Evolutionary conservation across 495 filamentous ascomycete genomes (phyloP).

Genomic region (Melanomma pulvis-pyrius): DNA sequence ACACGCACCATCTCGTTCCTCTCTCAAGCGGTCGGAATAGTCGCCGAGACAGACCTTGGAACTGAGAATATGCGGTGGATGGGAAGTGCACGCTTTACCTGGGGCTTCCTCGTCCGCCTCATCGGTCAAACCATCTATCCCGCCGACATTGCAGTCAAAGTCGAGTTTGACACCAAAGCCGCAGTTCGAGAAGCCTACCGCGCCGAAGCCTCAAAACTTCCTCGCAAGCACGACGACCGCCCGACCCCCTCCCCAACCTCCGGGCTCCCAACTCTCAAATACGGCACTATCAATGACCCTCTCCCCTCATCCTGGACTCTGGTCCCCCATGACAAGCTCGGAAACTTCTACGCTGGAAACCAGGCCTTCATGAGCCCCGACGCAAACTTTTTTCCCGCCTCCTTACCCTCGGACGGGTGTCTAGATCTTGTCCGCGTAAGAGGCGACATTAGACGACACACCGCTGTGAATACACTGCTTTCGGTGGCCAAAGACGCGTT

Average conservation of each 20-base stretch:
- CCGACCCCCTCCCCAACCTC: constrained; percentile 2
- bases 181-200: constrained; percentile 74
- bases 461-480: constrained; percentile 66
- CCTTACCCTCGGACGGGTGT: constrained; percentile 80
- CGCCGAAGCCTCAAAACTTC: constrained; percentile 49
- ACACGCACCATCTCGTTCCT: constrained; percentile 79
- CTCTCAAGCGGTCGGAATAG: constrained; percentile 85
- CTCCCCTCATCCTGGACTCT: constrained; percentile 76
- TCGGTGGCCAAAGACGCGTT: constrained; percentile 71
- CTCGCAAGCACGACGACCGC: constrained; percentile 25
- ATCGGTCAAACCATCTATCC: constrained; percentile 76
- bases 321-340: constrained; percentile 71
- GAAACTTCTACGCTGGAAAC: constrained; percentile 94
- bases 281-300: constrained; percentile 75
- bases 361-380: constrained; percentile 91
- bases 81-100: constrained; percentile 80
- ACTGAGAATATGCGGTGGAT: constrained; percentile 94
- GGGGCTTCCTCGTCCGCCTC: constrained; percentile 75
- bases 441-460: constrained; percentile 68
- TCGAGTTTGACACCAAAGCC: constrained; percentile 75
- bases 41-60: constrained; percentile 84
- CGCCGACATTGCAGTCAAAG: constrained; percentile 82
- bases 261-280: constrained; percentile 72
- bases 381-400: constrained; percentile 83
- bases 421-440: constrained; percentile 83